Percentiles rank a stretch among this genome's conserved stretches.
Conservation (phyloP, 345 rosid species). For the Rhodomyrtus tomentosa region DNA sequence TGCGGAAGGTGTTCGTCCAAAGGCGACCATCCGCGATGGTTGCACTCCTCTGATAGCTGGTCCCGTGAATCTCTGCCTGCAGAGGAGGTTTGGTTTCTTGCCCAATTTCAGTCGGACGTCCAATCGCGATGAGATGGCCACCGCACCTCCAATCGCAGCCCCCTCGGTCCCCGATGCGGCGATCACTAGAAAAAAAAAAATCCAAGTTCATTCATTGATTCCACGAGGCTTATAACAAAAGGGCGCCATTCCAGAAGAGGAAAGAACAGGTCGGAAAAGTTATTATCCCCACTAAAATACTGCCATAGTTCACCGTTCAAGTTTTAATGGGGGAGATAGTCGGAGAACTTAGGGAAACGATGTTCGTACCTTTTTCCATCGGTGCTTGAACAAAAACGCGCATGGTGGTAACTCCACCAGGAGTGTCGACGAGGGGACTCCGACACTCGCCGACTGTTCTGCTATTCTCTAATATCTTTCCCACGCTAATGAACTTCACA, state of each 20-base stretch:
- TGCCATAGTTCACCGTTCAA: background rate
- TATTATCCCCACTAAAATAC: background rate
- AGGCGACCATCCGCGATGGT: background rate
- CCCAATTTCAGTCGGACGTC: background rate
- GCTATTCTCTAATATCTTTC: conserved; percentile 84
- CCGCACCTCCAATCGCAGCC: background rate
- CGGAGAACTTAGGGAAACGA: background rate
- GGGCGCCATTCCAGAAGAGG: background rate
- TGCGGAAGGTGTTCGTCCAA: background rate
- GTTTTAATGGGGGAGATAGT: background rate
- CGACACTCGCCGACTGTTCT: conserved; percentile 70
- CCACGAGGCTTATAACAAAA: background rate
- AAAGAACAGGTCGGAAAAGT: background rate
- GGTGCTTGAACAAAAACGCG: conserved; percentile 91
- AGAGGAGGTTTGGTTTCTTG: background rate
- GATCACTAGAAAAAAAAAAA: too few relatives aligned
- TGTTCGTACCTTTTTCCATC: conserved; percentile 50
- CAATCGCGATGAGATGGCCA: background rate
- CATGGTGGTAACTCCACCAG: conserved; percentile 92
- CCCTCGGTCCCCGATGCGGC: background rate
- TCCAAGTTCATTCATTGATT: too few relatives aligned
- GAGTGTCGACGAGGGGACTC: conserved; percentile 69
- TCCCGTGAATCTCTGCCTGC: background rate
- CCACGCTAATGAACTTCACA: conserved; percentile 85
- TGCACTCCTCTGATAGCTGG: background rate